Evolutionary conservation across 306 rosid genomes (phyloP), one percentile per base, ranked within the genome.

Genomic region (Oemleria cerasiformis): DNA sequence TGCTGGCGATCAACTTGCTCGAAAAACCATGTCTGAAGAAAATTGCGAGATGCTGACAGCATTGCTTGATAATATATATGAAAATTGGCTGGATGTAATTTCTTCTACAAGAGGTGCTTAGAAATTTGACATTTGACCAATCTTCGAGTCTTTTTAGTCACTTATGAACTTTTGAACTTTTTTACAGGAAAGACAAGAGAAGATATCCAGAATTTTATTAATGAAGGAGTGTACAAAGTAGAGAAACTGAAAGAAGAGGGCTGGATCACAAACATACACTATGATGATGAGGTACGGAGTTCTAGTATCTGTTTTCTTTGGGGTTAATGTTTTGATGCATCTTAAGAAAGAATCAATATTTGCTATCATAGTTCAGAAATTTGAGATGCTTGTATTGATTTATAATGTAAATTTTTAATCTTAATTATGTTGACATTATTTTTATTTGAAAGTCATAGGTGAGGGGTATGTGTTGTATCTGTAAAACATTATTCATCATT

Each of bases 181-280:
- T 78, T 25, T 76, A 67, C 63, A 94, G 98, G 95, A 58, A 91
- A 83, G 84, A 71, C 83, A 75, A 89, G 84, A 75, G 90, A 86
- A 78, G 96, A 86, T 70, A 73, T 94, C 43, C 87, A 88, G 73
- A 86, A 86, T n/a, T 87, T 91, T 70, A 82, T 94, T 58, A 86
- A 91, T 54, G 91, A 87, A 84, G 98, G 98, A 68, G 91, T 89
- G 20, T 91, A 87, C 77, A 85, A 85, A 72, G 84, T 94, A 44
- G 97, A 91, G 78, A 87, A 73, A 73, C 86, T 94, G 80, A 91
- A 89, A 88, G 89, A 89, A 78, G 91, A 89, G 75, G 97, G 96
- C 55, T 87, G 91, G 86, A 87, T 94, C 80, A 87, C 98, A 74
- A 79, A 81, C 77, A 85, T 91, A 81, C 72, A 64, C 14, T 94